Conservation (phyloP, 2,329 filamentous ascomycete genomes). For the Aspergillus alliaceus region DNA sequence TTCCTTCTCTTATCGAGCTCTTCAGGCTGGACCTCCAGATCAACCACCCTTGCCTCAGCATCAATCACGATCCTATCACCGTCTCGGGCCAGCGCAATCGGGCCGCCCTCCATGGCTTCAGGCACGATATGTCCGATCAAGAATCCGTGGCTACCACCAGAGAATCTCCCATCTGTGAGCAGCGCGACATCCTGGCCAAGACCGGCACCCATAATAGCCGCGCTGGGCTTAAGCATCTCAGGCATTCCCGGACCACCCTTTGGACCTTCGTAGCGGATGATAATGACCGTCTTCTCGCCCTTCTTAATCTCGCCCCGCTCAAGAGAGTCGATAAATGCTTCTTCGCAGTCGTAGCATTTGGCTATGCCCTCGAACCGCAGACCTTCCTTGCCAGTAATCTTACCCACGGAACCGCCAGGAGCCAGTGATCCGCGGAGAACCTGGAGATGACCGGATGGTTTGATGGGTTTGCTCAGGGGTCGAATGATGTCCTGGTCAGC, state of each 20-base stretch:
- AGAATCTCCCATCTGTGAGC: constrained; percentile 44
- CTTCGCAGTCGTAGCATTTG: constrained; percentile 68
- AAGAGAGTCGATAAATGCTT: constrained; percentile 66
- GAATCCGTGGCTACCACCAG: constrained; percentile 46
- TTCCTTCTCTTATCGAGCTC: constrained; percentile 7
- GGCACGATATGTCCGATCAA: constrained; percentile 30
- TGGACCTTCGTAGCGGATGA: constrained; percentile 61
- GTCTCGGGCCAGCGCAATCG: constrained; percentile 9
- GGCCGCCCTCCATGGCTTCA: constrained; percentile 12
- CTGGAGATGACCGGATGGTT: constrained; percentile 69
- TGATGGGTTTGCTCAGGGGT: constrained; percentile 68
- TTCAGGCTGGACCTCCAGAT: constrained; percentile 9
- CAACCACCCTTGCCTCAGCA: constrained; percentile 9
- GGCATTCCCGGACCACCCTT: constrained; percentile 66
- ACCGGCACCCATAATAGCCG: constrained; percentile 72
- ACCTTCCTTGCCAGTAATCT: constrained; percentile 77
- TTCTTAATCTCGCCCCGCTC: constrained; percentile 71
- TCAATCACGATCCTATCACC: constrained; percentile 12
- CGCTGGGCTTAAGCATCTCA: constrained; percentile 69
- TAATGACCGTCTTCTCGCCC: constrained; percentile 73
- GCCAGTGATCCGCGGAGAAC: constrained; percentile 71
- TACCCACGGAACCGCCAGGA: constrained; percentile 69
- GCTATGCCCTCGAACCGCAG: constrained; percentile 67
- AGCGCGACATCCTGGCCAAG: constrained; percentile 46
- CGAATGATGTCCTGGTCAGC: constrained; percentile 68